Base-by-base conservation (phyloP, 2,329 filamentous ascomycete species). In the Sclerotinia subarctica region DNA sequence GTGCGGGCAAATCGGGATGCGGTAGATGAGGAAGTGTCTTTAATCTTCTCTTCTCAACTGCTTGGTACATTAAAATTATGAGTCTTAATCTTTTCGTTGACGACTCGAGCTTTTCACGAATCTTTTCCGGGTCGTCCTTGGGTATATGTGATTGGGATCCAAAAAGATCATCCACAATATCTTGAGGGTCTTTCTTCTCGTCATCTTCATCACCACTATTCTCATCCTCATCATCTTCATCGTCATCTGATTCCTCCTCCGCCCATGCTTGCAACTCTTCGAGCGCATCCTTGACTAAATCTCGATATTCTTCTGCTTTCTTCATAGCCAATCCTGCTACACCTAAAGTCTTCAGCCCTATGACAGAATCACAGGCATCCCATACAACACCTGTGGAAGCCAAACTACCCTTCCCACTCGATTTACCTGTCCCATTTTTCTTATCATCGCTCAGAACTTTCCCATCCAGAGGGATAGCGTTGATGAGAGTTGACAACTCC, bases 231-330 rank as follows among this genome's bases (percentile, higher is more conserved):
- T 84, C 78, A 1, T 87, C 88, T 0, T 87, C 87, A 3, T 87
- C 88, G 0, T 87, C 87, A 3, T 87, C 85, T 0, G 85, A 84
- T 13, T 86, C 85, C 74, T 93, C 90, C 1, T 93, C 90, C 26
- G 89, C 88, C 93, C 94, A 97, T 73, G 94, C 92, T 77, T 93
- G 92, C 72, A 97, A 78, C 80, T 97, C 94, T 70, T 91, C 87
- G 73, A 96, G 86, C 0, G 93, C 90, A 80, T 97, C 94, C 73
- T 91, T 86, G 32, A 97, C 81, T 2, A 90, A 86, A 67, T 91
- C 91, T 52, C 88, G 82, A 79, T 90, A 92, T 77, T 93, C 84
- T 73, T 92, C 87, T 1, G 90, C 90, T 76, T 90, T 93, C 72
- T 85, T 82, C 0, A 90, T 83, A 58, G 94, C 84, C 68, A 93